These are phyloP conservation scores for Bjerkandera adusta DNA, from an alignment of 1,284 basidiomycete genomes.

Conservation along the genomic window DNA sequence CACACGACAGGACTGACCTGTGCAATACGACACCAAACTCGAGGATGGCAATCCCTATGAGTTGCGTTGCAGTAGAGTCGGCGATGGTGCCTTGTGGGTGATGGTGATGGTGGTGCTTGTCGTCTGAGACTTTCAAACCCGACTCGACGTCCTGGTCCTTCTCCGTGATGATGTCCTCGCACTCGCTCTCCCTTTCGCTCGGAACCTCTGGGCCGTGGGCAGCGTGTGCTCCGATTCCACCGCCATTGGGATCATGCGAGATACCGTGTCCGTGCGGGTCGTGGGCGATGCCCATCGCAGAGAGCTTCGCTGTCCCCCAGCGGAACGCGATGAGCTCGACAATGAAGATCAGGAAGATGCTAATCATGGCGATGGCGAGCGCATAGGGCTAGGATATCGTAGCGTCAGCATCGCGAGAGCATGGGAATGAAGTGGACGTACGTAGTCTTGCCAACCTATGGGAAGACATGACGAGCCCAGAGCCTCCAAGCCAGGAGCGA, in stretches of 20 bases:
- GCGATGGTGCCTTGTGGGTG: constrained; percentile 14
- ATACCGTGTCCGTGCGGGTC: constrained; percentile 15
- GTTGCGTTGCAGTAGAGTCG: constrained; percentile 62
- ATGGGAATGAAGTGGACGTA: constrained; percentile 38
- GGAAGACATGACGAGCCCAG: constrained; percentile 75
- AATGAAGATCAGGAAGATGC: constrained; percentile 84
- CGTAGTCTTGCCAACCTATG: constrained; percentile 72
- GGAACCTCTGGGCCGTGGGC: constrained; percentile 67
- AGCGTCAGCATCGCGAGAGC: constrained; percentile 3
- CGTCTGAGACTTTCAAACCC: background rate
- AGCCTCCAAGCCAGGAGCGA: constrained; percentile 75
- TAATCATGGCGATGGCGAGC: constrained; percentile 75
- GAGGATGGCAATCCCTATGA: constrained; percentile 84
- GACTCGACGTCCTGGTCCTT: constrained; percentile 6
- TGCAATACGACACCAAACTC: constrained; percentile 94
- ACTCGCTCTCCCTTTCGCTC: constrained; percentile 1
- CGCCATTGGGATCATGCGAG: constrained; percentile 55
- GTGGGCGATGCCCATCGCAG: constrained; percentile 49
- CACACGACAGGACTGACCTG: constrained; percentile 37
- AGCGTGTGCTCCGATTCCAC: constrained; percentile 61
- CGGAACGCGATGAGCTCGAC: constrained; percentile 85
- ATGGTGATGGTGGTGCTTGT: background rate
- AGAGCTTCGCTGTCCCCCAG: constrained; percentile 67
- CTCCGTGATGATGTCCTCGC: background rate
- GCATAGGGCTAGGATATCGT: constrained; percentile 62